Evolutionary conservation across 306 rosid species (phyloP), one percentile per base, ranked within the genome.

Genomic region (Quercus suber): DNA sequence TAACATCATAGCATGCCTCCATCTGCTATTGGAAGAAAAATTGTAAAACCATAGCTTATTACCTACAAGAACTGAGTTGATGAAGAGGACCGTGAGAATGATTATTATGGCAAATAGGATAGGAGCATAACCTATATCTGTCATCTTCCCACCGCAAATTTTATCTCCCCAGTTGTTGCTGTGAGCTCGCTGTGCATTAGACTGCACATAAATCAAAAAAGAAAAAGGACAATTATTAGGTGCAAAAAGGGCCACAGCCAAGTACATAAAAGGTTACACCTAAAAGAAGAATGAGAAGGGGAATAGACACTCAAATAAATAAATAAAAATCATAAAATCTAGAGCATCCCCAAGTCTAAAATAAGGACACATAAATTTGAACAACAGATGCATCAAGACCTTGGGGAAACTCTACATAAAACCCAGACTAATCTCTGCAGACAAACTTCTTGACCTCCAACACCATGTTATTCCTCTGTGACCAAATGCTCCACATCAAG

Each of bases 21-120:
- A 52, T 74, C 41, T 74, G 75, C 51, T 28, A 76, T 59, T 59
- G 68, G 35, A 76, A 53, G 74, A 74, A 80, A 49, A 72, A 84
- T 51, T 76, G 52, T 69, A 71, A 79, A 23, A 58, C 41, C 52
- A 58, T 67, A 75, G 76, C 82, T 43, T 15, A 27, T 52, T 86
- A 95, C 99, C 99, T 81, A 90, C 87, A 74, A 95, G 74, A 33
- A 91, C 90, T 73, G 97, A 92, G 85, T 91, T 87, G 89, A 86
- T 73, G 86, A 95, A 95, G 79, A 95, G 88, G 89, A 90, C 69
- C 73, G 74, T 73, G 45, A 57, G 86, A 77, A 79, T 52, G 76
- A 91, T 61, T 83, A 95, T 88, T 72, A 76, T 76, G 85, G 76
- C 88, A 18, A 91, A 76, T 73, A 95, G 87, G 73, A 92, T 77